These are phyloP conservation scores for Chaetothyriales sp. DNA, from an alignment of 2,329 filamentous ascomycete species.

Conservation along the genomic window DNA sequence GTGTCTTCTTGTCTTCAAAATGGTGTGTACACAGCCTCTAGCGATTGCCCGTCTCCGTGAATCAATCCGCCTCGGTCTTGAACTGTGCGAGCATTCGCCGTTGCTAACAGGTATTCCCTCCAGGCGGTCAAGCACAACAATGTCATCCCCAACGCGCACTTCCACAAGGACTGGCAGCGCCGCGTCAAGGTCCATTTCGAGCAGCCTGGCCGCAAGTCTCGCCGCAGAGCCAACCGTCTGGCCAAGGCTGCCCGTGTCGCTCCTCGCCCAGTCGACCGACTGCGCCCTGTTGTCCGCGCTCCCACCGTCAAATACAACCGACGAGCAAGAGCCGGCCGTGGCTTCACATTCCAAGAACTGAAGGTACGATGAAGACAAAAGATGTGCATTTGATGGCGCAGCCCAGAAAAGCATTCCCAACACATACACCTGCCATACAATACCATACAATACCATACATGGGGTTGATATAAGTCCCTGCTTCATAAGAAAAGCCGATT, in stretches of 20 bases:
- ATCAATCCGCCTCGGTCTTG: background rate
- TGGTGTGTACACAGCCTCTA: conserved; percentile 24
- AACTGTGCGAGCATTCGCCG: background rate
- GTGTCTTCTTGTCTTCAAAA: conserved; percentile 43
- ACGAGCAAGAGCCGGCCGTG: conserved; percentile 87
- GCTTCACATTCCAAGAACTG: conserved; percentile 93
- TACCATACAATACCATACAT: too few relatives aligned
- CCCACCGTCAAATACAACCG: conserved; percentile 99
- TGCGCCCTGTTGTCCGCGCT: conserved; percentile 93
- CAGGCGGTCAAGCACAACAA: conserved; percentile 96
- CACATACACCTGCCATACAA: background rate
- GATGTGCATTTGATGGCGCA: background rate
- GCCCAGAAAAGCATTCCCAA: background rate
- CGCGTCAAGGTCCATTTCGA: conserved; percentile 99
- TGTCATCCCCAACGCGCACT: conserved; percentile 37
- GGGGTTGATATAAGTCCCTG: background rate
- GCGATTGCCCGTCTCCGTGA: background rate
- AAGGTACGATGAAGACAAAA: conserved; percentile 56
- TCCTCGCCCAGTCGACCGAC: conserved; percentile 91
- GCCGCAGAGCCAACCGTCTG: conserved; percentile 79
- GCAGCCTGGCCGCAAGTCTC: conserved; percentile 96
- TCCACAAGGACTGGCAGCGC: conserved; percentile 99
- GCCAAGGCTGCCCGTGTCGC: conserved; percentile 91
- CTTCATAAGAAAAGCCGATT: background rate
- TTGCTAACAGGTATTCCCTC: conserved; percentile 10